Evolutionary conservation across 1,284 basidiomycete genomes (phyloP).

Genomic region (Singerocomus inundabilis): DNA sequence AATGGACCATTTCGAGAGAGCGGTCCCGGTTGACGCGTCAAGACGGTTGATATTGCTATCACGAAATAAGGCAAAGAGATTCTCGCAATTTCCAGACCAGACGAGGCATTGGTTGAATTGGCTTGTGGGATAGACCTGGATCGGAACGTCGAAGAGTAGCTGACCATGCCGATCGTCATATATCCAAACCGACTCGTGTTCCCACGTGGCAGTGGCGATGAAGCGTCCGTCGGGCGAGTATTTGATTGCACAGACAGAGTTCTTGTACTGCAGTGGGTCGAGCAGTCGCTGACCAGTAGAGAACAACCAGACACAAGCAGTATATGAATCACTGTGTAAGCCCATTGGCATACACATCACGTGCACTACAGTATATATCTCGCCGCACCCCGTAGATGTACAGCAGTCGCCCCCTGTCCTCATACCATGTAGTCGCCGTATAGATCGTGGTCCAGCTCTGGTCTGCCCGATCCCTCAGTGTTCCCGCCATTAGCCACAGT

Average conservation of each 20-base stretch:
- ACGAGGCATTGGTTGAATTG: slow-evolving; percentile 1
- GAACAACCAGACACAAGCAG: slow-evolving; percentile 4
- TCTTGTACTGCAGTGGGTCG: background rate
- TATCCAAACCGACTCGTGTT: background rate
- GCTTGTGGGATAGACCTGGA: background rate
- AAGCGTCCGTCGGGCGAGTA: background rate
- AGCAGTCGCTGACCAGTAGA: background rate
- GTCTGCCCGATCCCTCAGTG: no score
- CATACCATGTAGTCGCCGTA: no score
- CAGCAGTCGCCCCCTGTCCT: no score
- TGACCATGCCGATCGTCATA: background rate
- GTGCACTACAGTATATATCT: no score
- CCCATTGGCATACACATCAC: no score
- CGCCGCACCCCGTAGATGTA: no score
- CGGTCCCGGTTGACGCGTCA: background rate
- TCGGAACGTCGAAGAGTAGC: background rate
- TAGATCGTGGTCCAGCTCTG: no score
- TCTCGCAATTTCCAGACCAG: slow-evolving; percentile 1
- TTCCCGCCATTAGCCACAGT: no score
- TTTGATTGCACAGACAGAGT: background rate
- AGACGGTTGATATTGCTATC: background rate
- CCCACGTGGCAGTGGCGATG: slow-evolving; percentile 3
- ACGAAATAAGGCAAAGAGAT: background rate
- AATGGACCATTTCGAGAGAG: background rate
- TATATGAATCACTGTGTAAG: no score